Percentiles rank a stretch among this genome's conserved stretches.
Conservation (phyloP, 805 yeast genomes). For the Naumovozyma baii region DNA sequence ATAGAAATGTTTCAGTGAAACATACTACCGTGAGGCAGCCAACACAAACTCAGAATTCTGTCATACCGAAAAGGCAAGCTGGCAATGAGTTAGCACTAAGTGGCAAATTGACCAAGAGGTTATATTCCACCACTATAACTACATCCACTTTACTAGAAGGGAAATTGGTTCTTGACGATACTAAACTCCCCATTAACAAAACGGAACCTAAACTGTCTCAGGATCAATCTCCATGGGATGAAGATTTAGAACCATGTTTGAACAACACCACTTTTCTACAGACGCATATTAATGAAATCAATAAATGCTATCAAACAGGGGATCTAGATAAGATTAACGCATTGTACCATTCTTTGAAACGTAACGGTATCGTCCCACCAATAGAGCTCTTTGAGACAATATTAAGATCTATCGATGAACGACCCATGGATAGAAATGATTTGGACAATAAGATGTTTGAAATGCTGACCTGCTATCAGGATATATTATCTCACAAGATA, state of each 20-base stretch:
- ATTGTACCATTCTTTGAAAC: constrained; percentile 32
- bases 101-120: not conserved
- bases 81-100: not conserved
- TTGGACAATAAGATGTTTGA: constrained; percentile 54
- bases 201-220: not conserved
- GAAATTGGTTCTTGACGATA: not conserved
- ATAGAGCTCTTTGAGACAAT: constrained; percentile 45
- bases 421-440: constrained; percentile 43
- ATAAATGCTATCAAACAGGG: constrained; percentile 16
- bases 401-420: constrained; percentile 41
- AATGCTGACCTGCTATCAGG: constrained; percentile 58
- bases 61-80: not conserved
- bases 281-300: constrained; percentile 27
- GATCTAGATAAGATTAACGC: constrained; percentile 32
- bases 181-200: not conserved
- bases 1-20: not conserved
- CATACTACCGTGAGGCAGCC: not conserved
- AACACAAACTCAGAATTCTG: not conserved
- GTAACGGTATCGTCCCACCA: constrained; percentile 40
- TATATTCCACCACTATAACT: constrained; percentile 1
- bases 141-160: not conserved
- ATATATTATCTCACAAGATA: constrained; percentile 42
- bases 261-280: constrained; percentile 26
- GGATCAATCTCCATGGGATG: constrained; percentile 21
- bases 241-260: constrained; percentile 23